Percentiles rank a stretch among this genome's conserved stretches.
Evolutionary conservation across 805 yeast species (phyloP).

Genomic region (Candida chauliodis): DNA sequence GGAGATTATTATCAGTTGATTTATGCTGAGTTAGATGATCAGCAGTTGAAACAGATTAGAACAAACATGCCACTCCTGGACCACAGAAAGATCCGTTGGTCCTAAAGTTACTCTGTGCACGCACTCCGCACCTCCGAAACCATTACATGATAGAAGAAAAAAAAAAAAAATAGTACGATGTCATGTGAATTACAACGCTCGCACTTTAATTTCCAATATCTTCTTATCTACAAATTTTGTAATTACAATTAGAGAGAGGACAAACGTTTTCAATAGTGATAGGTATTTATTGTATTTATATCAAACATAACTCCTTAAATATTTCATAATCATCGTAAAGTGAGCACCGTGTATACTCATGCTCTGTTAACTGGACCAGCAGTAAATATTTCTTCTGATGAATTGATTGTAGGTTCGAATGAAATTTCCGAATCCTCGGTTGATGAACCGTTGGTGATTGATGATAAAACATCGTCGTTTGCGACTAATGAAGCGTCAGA

Average conservation of each 20-base stretch:
- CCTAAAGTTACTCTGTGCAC: background rate
- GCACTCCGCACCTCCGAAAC: conserved; percentile 1
- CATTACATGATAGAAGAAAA: background rate
- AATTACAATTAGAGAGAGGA: too few species aligned
- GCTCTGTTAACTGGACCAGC: conserved; percentile 40
- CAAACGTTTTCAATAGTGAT: too few species aligned
- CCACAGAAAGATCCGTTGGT: conserved; percentile 44
- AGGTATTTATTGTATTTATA: too few species aligned
- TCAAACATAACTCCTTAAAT: background rate
- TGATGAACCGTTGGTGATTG: background rate
- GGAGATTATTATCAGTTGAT: conserved; percentile 42
- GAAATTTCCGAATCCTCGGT: conserved; percentile 14
- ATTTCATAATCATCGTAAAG: background rate
- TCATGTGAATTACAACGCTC: background rate
- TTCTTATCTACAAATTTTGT: too few species aligned
- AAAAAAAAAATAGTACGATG: background rate
- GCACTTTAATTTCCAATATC: background rate
- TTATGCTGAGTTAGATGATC: conserved; percentile 65
- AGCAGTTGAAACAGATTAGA: conserved; percentile 48
- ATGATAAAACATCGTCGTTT: conserved; percentile 25
- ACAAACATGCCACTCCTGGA: conserved; percentile 71
- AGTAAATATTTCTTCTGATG: conserved; percentile 41
- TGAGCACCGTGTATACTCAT: background rate
- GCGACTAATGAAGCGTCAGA: conserved; percentile 30
- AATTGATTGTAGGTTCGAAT: conserved; percentile 39